A percentile compares a stretch with the other conserved stretches of the same genome.
Evolutionary conservation across 164 flowering plant genomes (phyloP).

Genomic region (Aristolochia fimbriata): DNA sequence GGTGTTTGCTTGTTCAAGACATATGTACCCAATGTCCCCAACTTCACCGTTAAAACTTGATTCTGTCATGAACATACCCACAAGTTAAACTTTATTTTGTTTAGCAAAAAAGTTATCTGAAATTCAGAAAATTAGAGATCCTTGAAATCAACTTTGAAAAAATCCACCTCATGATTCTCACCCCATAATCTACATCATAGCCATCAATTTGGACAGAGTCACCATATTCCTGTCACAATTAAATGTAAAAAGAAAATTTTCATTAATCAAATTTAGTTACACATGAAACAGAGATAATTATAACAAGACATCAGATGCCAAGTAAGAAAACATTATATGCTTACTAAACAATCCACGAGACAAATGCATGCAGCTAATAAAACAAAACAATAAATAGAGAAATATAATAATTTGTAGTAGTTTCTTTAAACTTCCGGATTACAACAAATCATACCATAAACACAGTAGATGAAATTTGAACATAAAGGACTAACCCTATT

Average conservation of each 20-base stretch:
- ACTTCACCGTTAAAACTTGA: conserved; percentile 78
- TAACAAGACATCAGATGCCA: not conserved
- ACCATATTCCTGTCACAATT: conserved; percentile 70
- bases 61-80: conserved; percentile 12
- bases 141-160: too few species aligned
- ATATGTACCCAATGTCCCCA: conserved; percentile 77
- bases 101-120: not conserved
- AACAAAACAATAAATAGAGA: not conserved
- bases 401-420: not conserved
- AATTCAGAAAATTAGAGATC: not conserved
- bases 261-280: too few species aligned
- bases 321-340: not conserved
- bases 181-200: conserved; percentile 88
- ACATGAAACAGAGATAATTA: not conserved
- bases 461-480: too few species aligned
- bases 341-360: not conserved
- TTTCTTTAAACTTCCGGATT: not conserved
- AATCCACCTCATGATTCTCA: conserved; percentile 18
- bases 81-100: not conserved
- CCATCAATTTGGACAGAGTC: conserved; percentile 80
- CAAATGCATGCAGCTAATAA: not conserved
- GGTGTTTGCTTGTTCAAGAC: conserved; percentile 95
- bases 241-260: not conserved
- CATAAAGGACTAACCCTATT: too few species aligned
- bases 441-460: not conserved